These are phyloP conservation scores for Purpureocillium lavendulum DNA, from an alignment of 2,329 filamentous ascomycete species.

Conservation along the genomic window DNA sequence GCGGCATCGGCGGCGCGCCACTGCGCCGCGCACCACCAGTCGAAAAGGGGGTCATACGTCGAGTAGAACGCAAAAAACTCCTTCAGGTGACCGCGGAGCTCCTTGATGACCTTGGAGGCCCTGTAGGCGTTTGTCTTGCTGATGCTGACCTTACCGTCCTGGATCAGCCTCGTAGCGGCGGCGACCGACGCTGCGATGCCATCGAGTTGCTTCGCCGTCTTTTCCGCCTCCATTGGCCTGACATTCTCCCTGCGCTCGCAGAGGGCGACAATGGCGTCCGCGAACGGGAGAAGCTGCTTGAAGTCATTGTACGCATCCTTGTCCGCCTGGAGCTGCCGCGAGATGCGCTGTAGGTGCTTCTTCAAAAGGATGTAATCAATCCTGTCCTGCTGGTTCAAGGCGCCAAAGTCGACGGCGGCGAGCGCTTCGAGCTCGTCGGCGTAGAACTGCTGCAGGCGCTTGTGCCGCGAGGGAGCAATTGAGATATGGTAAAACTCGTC, in stretches of 20 bases:
- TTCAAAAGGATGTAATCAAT: constrained; percentile 42
- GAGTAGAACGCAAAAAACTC: constrained; percentile 44
- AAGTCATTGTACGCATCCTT: constrained; percentile 25
- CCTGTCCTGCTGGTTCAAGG: constrained; percentile 30
- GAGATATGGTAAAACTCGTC: constrained; percentile 39
- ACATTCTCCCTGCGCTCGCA: constrained; percentile 39
- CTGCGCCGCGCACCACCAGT: constrained; percentile 45
- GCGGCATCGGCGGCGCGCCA: constrained; percentile 28
- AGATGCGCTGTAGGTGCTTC: constrained; percentile 31
- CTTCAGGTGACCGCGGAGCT: constrained; percentile 30
- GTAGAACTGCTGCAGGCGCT: constrained; percentile 32
- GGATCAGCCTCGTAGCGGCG: constrained; percentile 24
- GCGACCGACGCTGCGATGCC: constrained; percentile 22
- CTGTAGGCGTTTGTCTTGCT: constrained; percentile 36
- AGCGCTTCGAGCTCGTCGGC: constrained; percentile 27
- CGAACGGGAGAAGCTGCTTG: constrained; percentile 35
- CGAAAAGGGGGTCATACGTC: constrained; percentile 46
- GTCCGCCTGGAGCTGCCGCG: constrained; percentile 30
- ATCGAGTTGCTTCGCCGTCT: constrained; percentile 32
- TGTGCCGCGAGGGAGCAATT: constrained; percentile 30
- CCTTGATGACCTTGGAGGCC: constrained; percentile 31
- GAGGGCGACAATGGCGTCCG: constrained; percentile 29
- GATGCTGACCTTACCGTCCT: constrained; percentile 21
- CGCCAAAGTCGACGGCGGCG: constrained; percentile 15
- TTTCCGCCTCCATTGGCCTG: constrained; percentile 30